Base-by-base conservation (phyloP, 106 monocot genomes). In the Allium cepa region DNA sequence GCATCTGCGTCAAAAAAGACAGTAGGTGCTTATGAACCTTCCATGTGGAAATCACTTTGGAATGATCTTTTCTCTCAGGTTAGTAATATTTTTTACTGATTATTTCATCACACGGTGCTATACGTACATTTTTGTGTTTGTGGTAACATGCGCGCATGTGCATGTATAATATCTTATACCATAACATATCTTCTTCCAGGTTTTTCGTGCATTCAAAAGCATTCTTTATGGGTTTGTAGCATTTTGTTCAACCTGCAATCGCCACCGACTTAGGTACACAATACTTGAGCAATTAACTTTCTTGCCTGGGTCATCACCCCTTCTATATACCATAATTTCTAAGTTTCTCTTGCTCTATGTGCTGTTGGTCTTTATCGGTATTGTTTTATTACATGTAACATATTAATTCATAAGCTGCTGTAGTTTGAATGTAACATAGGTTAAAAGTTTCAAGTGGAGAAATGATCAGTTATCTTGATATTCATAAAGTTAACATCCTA, bases 1-100 rank as follows among this genome's bases (percentile, higher is more conserved):
- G 72, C 83, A 66, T 78, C 99, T 65, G 65, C 74, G 47, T 73
- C 90, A 22, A 66, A 83, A 78, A 73, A 78, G 47, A 58, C 85
- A 49, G 75, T 61, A 11, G 75, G 72, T 79, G 36, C 75, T 13
- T 80, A 79, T 78, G 90, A 99, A 81, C 27, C 83, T 72, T 87
- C 90, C 18, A 77, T 93, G 16, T 93, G 87, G 99, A 82, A 81
- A 64, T 90, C 93, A 16, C 90, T 99, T 53, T 91, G 90, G 90
- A 91, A 94, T 73, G 94, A 94, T 56, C 73, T 94, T 73, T 90
- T 90, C 62, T 89, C 84, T 55, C 90, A 99, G 90, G 99, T 99
- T 77, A 76, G 68, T 50, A 18, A 15, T n/a, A 28, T 47, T 36
- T 36, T 53, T 22, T 11, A 10, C 1, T 62, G 49, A 11, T 46